A percentile compares a stretch with the other conserved stretches of the same genome.
Conservation (phyloP, 2,329 filamentous ascomycete genomes). For the Colletotrichum tabaci region DNA sequence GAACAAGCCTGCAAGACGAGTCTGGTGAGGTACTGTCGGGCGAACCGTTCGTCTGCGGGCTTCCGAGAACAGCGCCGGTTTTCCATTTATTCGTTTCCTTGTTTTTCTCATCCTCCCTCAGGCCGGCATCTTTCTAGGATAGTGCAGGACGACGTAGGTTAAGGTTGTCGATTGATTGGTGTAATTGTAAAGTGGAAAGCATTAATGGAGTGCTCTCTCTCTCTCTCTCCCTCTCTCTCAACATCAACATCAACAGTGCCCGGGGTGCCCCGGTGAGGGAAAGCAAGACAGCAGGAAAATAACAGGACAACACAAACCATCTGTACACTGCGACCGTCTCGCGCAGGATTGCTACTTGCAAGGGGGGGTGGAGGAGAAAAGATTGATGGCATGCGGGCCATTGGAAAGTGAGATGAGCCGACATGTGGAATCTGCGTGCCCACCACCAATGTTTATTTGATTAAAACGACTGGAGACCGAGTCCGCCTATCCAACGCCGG, state of each 20-base stretch:
- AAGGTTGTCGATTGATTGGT: not conserved
- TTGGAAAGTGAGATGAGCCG: conserved; percentile 13
- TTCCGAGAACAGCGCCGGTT: not conserved
- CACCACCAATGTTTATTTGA: conserved; percentile 17
- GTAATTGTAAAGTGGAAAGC: not conserved
- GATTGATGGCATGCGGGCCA: conserved; percentile 9
- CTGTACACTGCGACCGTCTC: no score
- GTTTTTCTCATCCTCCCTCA: no score
- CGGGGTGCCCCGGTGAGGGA: not conserved
- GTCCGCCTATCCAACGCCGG: not conserved
- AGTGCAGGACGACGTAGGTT: conserved; percentile 1
- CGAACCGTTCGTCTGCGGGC: not conserved
- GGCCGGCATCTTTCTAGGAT: not conserved
- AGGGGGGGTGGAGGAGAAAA: not conserved
- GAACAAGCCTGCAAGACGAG: not conserved
- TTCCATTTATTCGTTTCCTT: no score
- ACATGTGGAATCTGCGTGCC: conserved; percentile 2
- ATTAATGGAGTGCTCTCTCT: not conserved
- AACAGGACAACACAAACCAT: not conserved
- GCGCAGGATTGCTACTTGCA: conserved; percentile 6
- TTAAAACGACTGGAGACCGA: conserved; percentile 7
- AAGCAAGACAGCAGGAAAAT: not conserved
- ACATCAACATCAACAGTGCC: not conserved
- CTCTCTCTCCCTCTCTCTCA: no score
- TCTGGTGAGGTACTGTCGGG: not conserved